Base-by-base conservation (phyloP, 305 asterid genomes). In the Fraxinus albicans region DNA sequence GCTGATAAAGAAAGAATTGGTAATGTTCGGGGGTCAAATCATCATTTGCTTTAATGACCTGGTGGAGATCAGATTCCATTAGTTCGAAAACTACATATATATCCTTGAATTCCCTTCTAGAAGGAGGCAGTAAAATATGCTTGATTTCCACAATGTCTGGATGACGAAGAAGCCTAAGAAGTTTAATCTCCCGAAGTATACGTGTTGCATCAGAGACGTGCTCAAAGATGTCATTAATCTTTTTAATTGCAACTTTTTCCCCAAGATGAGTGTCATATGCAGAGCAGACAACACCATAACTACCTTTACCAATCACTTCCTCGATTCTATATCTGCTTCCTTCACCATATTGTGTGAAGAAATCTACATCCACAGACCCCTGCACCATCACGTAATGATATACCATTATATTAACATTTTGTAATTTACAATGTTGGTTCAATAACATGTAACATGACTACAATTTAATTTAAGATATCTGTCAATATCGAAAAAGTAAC, bases 361-460 rank as follows among this genome's bases (percentile, higher is more conserved):
- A 95, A 86, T 93, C 98, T 83, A 95, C 90, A 76, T 94, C 97
- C 42, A 82, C 89, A 74, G 93, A 88, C 77, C 87, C 90, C 99
- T 95, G 97, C 89, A 86, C 55, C 21, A 82, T 79, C n/a, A 79
- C 58, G 73, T 76, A 84, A 72, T 27, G 60, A 70, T 38, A 79
- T 21, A 77, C 65, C 55, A 42, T 35, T 82, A 83, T 38, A 80
- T 3, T 21, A 15, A 40, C 80, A 75, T 21, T 47, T 47, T 15
- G 58, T 47, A 47, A 47, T 47, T 3, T 47, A 47, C 58, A 13
- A 47, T 47, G 19, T n/a, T n/a, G 69, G 69, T 58, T 58, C 10
- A 8, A 58, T 19, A 58, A n/a, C 27, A 6, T 19, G 69, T 58
- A 19, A 58, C 25, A 58, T 6, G 29, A 19, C 69, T 58, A 58